phyloP scores from a whole-genome alignment of 495 filamentous ascomycete genomes.

The Melanomma pulvis-pyrius region DNA sequence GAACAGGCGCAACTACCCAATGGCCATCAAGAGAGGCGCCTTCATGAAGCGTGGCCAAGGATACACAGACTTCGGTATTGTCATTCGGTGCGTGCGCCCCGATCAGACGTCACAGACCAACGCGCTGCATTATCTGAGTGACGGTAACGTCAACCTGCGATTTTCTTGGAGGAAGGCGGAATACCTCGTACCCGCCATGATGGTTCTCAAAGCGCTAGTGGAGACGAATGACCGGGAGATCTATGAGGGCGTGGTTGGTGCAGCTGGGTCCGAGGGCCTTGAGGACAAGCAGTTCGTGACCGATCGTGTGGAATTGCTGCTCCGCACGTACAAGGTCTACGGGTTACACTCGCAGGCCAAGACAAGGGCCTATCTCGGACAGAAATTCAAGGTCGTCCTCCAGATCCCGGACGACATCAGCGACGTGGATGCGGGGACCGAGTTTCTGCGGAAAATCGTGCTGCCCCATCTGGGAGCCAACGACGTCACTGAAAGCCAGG shows the following conservation, averaged over 20 bases:
- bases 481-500: slow-evolving; percentile 76
- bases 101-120: slow-evolving; percentile 98
- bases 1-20: slow-evolving; percentile 85
- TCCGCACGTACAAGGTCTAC: slow-evolving; percentile 92
- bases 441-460: slow-evolving; percentile 87
- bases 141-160: slow-evolving; percentile 93
- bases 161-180: slow-evolving; percentile 99
- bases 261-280: slow-evolving; percentile 69
- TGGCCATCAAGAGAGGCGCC: slow-evolving; percentile 87
- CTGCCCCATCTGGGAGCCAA: slow-evolving; percentile 84
- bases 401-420: slow-evolving; percentile 76
- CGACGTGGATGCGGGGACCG: slow-evolving; percentile 83
- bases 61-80: slow-evolving; percentile 87
- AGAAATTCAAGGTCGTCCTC: slow-evolving; percentile 85
- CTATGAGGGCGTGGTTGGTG: slow-evolving; percentile 83
- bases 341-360: slow-evolving; percentile 74
- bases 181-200: slow-evolving; percentile 89
- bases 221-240: slow-evolving; percentile 97
- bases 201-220: slow-evolving; percentile 91
- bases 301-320: slow-evolving; percentile 86
- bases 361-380: slow-evolving; percentile 80
- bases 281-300: slow-evolving; percentile 86
- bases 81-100: slow-evolving; percentile 86
- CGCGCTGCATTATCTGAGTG: slow-evolving; percentile 89
- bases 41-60: slow-evolving; percentile 80